Conservation (phyloP, 2,329 filamentous ascomycete species). For the Didymella segeticola region DNA sequence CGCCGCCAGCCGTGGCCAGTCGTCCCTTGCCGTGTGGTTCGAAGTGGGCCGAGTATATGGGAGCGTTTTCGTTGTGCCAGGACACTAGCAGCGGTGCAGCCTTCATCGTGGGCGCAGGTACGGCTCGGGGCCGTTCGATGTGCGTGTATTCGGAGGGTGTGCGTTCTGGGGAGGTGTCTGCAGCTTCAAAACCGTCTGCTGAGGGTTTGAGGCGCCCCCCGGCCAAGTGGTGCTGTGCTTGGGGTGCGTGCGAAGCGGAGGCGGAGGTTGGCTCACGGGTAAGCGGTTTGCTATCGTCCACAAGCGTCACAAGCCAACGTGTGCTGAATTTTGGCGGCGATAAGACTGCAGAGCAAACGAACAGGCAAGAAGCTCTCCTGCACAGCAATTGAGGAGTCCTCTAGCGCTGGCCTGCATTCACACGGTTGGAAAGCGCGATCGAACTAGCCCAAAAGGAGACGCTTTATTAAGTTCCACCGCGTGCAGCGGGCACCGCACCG, state of each 20-base stretch:
- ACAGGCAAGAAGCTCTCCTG: constrained; percentile 10
- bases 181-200: constrained; percentile 9
- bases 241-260: constrained; percentile 15
- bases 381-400: constrained; percentile 28
- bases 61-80: constrained; percentile 97
- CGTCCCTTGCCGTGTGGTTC: constrained; percentile 90
- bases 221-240: constrained; percentile 16
- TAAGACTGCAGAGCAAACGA: background rate
- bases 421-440: constrained; percentile 26
- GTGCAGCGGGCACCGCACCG: constrained; percentile 18
- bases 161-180: background rate
- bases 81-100: constrained; percentile 94
- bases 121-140: constrained; percentile 31
- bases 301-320: constrained; percentile 10
- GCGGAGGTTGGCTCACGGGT: constrained; percentile 18
- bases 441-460: constrained; percentile 25
- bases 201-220: constrained; percentile 14
- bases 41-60: constrained; percentile 97
- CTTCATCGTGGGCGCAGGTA: constrained; percentile 71
- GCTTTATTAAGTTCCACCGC: constrained; percentile 20
- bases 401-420: constrained; percentile 23
- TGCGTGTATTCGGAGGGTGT: background rate
- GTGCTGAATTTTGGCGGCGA: background rate
- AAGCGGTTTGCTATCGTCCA: constrained; percentile 16
- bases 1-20: constrained; percentile 91